These are phyloP conservation scores for Dactylellina leptospora DNA, from an alignment of 2,329 filamentous ascomycete species.

Conservation along the genomic window DNA sequence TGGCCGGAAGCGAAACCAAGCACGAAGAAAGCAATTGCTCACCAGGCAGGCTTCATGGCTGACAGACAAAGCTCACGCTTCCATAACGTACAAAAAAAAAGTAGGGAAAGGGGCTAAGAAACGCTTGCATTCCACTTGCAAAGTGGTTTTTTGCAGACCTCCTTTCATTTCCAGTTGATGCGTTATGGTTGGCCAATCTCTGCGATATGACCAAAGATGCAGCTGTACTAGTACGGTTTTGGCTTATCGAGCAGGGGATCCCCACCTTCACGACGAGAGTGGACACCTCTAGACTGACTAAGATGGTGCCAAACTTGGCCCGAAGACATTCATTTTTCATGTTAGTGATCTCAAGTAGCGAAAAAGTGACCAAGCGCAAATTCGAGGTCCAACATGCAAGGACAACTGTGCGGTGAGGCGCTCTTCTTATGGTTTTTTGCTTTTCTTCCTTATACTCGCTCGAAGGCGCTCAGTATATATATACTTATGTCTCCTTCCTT, in stretches of 20 bases:
- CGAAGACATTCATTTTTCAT: constrained; percentile 23
- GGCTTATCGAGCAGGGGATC: constrained; percentile 50
- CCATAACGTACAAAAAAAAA: background rate
- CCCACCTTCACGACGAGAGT: constrained; percentile 38
- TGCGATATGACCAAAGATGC: constrained; percentile 52
- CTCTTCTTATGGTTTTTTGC: constrained; percentile 24
- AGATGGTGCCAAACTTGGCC: constrained; percentile 15
- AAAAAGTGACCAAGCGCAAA: constrained; percentile 49
- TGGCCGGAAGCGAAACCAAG: constrained; percentile 48
- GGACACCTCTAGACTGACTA: constrained; percentile 33
- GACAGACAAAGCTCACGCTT: background rate
- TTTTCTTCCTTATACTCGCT: constrained; percentile 25
- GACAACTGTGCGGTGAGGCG: constrained; percentile 39
- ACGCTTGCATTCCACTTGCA: constrained; percentile 30
- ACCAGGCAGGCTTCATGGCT: constrained; percentile 20
- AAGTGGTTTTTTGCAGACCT: constrained; percentile 46
- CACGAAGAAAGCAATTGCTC: constrained; percentile 14
- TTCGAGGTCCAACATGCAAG: constrained; percentile 49
- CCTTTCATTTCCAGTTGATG: constrained; percentile 46
- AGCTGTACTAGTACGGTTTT: constrained; percentile 53
- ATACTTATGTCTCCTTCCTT: constrained; percentile 35
- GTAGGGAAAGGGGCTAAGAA: constrained; percentile 26
- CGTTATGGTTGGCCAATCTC: constrained; percentile 36
- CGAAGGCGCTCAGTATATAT: constrained; percentile 49
- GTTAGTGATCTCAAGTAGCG: constrained; percentile 19